Base-by-base conservation (phyloP, 805 yeast species). In the Komagataella mondaviorum region DNA sequence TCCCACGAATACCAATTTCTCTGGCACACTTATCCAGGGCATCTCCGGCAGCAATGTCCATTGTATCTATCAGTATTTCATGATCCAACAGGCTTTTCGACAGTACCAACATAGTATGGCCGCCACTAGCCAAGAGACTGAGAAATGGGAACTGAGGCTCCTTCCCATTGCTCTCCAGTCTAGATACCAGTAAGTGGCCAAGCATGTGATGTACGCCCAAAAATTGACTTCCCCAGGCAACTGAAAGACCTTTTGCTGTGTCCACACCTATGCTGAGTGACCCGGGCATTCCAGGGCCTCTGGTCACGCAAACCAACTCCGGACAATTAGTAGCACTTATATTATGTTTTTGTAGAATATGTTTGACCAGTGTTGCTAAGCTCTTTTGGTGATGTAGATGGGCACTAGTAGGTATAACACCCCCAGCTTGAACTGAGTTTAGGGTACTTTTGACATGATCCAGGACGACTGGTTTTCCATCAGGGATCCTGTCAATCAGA, bases 201-300 rank as follows among this genome's bases (percentile, higher is more conserved):
- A 91, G 71, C 99, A 93, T 91, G 60, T 93, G 99, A 63, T 93
- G 95, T 0, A 91, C 96, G 0, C 97, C 98, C 1, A 93, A 70
- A 17, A 88, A 60, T 0, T 96, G 97, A 6, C 71, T 75, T 12
- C 75, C 64, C 84, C 88, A 85, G 0, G 90, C 97, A 0, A 85
- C 67, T 1, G 89, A 70, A 10, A 93, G 68, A 0, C 98, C 99
- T 59, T 88, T 85, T 0, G 95, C 96, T 45, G 88, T 66, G 59
- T 86, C 93, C 22, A 85, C 70, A 1, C 97, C 95, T 0, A 88
- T 83, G 7, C 88, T 76, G 12, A 93, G 70, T 0, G 95, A 84
- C 0, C 97, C 96, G 6, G 81, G 77, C 96, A 93, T 88, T 0
- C 99, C 99, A 0, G 99, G 99, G 0, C 99, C 99, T 56, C 96